These are phyloP conservation scores for Solanum gandarillasii DNA, from an alignment of 257 asterid genomes.

Conservation along the genomic window DNA sequence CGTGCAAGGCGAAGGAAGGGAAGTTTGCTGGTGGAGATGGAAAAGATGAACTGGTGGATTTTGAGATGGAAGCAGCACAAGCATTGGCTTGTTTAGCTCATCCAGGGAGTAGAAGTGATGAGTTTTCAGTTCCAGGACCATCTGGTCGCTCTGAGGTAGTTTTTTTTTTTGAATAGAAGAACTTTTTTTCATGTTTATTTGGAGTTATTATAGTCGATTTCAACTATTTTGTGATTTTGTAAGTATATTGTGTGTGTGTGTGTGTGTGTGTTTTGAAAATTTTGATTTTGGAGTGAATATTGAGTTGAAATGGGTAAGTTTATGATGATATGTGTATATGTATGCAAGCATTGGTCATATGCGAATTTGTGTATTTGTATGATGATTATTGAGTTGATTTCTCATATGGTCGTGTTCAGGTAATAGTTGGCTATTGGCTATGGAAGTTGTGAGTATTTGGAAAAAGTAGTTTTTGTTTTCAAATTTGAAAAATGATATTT, in stretches of 20 bases:
- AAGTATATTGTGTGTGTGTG: neutral
- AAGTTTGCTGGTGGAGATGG: neutral
- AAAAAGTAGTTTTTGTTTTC: neutral
- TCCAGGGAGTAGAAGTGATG: neutral
- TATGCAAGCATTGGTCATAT: neutral
- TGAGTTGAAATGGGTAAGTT: neutral
- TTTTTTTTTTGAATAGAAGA: neutral
- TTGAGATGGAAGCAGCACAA: slow-evolving; percentile 45
- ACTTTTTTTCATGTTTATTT: neutral
- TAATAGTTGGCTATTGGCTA: neutral
- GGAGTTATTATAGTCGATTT: neutral
- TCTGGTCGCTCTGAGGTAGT: neutral
- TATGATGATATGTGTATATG: neutral
- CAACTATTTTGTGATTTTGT: neutral
- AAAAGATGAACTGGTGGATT: slow-evolving; percentile 12
- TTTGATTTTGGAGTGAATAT: neutral
- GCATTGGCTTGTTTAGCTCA: slow-evolving; percentile 36
- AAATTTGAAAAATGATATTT: neutral
- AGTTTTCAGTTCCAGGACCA: neutral
- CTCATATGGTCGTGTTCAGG: neutral
- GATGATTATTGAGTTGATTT: neutral
- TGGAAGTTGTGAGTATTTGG: neutral
- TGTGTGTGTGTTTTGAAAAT: neutral
- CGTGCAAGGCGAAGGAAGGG: neutral
- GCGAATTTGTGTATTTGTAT: neutral